Evolutionary conservation across 331 rosid species (phyloP), one percentile per base, ranked within the genome.

Genomic region (Phaseolus coccineus): DNA sequence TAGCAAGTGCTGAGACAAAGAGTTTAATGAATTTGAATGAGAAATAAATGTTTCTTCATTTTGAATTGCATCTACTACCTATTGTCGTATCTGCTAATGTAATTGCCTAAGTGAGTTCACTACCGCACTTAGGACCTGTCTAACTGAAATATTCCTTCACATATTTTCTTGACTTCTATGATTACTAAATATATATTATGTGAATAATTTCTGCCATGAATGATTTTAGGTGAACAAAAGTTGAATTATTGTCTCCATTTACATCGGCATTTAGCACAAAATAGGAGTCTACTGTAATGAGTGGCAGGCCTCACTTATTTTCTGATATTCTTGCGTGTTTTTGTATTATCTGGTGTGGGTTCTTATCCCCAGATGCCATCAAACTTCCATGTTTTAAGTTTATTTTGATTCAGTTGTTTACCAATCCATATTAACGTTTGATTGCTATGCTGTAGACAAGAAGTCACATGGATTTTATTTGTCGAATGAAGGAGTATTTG

Each of bases 401-500:
- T 14, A 35, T 72, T 81, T 83, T 72, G 55, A 64, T 79, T 68
- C 68, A 76, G 0, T 27, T 46, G 55, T 76, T 53, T 69, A 40
- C 25, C 14, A 1, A 74, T 69, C 28, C 0, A 22, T 62, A 24
- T 33, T 57, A 10, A 76, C 24, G 52, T 66, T 65, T 75, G 71
- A 37, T 40, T 82, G 44, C 51, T 69, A 52, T 63, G 71, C 5
- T 83, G 84, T 85, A 94, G 97, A 91, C 88, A 19, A 85, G 97
- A 69, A 76, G 50, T 65, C 97, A 91, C 80, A 77, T 42, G 72
- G 97, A 94, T 77, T 94, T 91, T 77, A 50, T 94, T 69, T 91
- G 91, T 85, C 40, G 87, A 83, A 82, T 90, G 96, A 91, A 89
- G 84, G 94, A 94, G 48, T 77, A 84, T 74, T 80, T 91, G 80